These are phyloP conservation scores for Botrytis squamosa DNA, from an alignment of 2,329 filamentous ascomycete species.

Conservation along the genomic window DNA sequence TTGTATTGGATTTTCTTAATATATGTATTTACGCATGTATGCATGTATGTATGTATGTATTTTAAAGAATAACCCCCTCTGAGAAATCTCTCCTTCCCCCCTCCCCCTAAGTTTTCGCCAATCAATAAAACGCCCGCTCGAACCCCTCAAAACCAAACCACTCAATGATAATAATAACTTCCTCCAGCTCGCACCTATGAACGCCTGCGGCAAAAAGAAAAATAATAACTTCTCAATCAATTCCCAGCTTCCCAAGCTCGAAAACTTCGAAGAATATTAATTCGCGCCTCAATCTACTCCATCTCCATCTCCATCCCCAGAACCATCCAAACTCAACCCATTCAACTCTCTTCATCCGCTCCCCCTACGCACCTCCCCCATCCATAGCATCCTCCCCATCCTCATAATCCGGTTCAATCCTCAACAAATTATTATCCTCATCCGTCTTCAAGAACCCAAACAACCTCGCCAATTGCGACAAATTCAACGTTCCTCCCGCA, in stretches of 20 bases:
- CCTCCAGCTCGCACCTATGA: not conserved
- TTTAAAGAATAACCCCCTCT: not conserved
- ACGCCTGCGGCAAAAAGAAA: not conserved
- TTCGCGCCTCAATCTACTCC: no score
- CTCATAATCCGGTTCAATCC: conserved; percentile 33
- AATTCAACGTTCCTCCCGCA: conserved; percentile 28
- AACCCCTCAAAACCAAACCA: not conserved
- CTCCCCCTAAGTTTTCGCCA: not conserved
- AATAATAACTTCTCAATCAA: not conserved
- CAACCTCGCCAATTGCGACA: conserved; percentile 46
- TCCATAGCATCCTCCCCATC: conserved; percentile 20
- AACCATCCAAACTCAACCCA: not conserved
- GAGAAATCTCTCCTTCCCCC: not conserved
- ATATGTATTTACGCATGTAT: not conserved
- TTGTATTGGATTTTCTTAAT: not conserved
- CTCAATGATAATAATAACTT: not conserved
- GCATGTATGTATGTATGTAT: not conserved
- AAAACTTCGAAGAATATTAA: not conserved
- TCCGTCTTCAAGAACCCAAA: conserved; percentile 46
- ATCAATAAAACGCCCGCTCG: not conserved
- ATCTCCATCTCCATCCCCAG: not conserved
- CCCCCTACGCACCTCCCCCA: not conserved
- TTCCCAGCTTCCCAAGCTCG: not conserved
- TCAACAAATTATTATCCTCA: conserved; percentile 37
- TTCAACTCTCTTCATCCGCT: not conserved